phyloP scores from a whole-genome alignment of 2,329 filamentous ascomycete genomes.

The Sporothrix pallida region DNA sequence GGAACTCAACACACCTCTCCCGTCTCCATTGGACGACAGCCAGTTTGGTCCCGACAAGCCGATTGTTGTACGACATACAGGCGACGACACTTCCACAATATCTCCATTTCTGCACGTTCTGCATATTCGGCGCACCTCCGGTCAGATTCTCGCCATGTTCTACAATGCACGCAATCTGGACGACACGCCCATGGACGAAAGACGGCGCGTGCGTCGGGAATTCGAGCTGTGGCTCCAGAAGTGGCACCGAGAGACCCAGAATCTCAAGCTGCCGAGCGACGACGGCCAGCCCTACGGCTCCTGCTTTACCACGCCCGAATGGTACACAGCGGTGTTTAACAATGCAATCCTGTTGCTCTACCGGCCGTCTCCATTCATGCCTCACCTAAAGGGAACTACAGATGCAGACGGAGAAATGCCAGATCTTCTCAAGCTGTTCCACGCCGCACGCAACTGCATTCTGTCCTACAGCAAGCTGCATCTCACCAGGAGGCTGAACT shows the following conservation, averaged over 20 bases:
- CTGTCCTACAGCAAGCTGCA: conserved; percentile 27
- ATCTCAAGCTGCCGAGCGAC: background rate
- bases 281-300: background rate
- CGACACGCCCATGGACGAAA: conserved; percentile 1
- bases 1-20: conserved; percentile 32
- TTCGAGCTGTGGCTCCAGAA: background rate
- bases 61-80: background rate
- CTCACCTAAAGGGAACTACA: conserved; percentile 15
- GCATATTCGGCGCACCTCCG: background rate
- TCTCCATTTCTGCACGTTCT: conserved; percentile 11
- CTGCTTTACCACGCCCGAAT: conserved; percentile 6
- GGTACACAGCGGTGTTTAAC: conserved; percentile 34
- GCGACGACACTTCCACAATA: background rate
- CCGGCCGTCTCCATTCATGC: conserved; percentile 33
- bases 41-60: conserved; percentile 28
- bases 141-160: background rate
- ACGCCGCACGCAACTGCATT: background rate
- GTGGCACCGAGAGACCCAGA: background rate
- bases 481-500: conserved; percentile 6
- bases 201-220: background rate
- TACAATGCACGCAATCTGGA: conserved; percentile 4
- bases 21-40: conserved; percentile 33
- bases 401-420: background rate
- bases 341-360: conserved; percentile 35
- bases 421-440: background rate